These are phyloP conservation scores for Pistacia integerrima DNA, from an alignment of 345 rosid species.

Conservation along the genomic window DNA sequence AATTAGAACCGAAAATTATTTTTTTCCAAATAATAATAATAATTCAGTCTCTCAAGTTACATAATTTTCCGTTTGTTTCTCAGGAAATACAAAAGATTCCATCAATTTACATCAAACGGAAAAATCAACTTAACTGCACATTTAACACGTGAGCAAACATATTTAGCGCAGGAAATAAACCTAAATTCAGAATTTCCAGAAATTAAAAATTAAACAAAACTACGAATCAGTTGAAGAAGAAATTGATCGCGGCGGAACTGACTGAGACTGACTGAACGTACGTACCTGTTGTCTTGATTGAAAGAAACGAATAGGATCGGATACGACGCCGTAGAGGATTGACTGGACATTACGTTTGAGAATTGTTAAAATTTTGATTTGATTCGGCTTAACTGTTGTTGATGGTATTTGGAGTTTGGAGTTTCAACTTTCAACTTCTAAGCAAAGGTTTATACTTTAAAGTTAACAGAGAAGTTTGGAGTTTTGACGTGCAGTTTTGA, in stretches of 20 bases:
- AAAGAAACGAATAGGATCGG: conserved; percentile 75
- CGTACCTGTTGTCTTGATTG: conserved; percentile 81
- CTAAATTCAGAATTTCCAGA: not conserved
- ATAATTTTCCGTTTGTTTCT: no score
- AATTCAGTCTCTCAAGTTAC: no score
- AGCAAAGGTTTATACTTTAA: no score
- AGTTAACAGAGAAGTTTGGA: no score
- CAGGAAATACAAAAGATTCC: not conserved
- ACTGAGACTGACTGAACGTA: not conserved
- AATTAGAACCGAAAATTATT: no score
- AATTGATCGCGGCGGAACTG: not conserved
- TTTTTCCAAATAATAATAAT: no score
- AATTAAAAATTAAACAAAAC: conserved; percentile 4
- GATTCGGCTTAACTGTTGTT: no score
- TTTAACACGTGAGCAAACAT: not conserved
- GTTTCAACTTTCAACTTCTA: conserved; percentile 2
- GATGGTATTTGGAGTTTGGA: not conserved
- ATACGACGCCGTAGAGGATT: conserved; percentile 48
- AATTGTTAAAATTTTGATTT: not conserved
- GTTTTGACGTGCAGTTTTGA: no score
- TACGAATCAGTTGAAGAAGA: not conserved
- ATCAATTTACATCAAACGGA: not conserved
- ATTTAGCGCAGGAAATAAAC: not conserved
- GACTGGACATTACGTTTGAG: conserved; percentile 49
- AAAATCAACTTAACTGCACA: not conserved